These are phyloP conservation scores for Guyanaporus albipodus DNA, from an alignment of 768 basidiomycete species.

Conservation along the genomic window DNA sequence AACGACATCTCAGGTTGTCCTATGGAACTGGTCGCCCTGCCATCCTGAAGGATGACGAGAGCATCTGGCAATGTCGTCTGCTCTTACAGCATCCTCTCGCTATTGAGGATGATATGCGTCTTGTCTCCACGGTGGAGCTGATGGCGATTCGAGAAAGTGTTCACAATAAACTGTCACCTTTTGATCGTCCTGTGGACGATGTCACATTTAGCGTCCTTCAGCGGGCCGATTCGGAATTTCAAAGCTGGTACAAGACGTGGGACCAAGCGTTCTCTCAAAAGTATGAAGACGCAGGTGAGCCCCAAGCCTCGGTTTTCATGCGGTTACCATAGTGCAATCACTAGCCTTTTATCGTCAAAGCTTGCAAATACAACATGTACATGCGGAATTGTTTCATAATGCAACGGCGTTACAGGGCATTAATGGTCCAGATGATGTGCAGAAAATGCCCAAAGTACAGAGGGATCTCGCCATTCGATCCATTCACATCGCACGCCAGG, in stretches of 20 bases:
- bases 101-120: constrained; percentile 90
- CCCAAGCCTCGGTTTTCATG: constrained; percentile 1
- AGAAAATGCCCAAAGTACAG: constrained; percentile 77
- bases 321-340: constrained; percentile 2
- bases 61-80: constrained; percentile 75
- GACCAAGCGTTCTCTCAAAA: constrained; percentile 76
- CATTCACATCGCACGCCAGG: constrained; percentile 75
- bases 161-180: constrained; percentile 76
- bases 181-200: constrained; percentile 71
- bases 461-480: constrained; percentile 76
- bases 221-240: constrained; percentile 73
- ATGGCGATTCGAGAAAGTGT: constrained; percentile 86
- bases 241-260: constrained; percentile 78
- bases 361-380: constrained; percentile 81
- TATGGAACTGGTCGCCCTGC: constrained; percentile 94
- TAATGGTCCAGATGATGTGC: constrained; percentile 80
- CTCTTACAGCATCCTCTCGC: constrained; percentile 84
- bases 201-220: constrained; percentile 68
- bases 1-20: constrained; percentile 61
- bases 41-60: constrained; percentile 89
- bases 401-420: constrained; percentile 81
- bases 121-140: constrained; percentile 91
- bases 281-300: constrained; percentile 75
- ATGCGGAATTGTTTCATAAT: constrained; percentile 82
- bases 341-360: constrained; percentile 85